phyloP scores from a whole-genome alignment of 805 yeast genomes.

The Lipomyces sp. region DNA sequence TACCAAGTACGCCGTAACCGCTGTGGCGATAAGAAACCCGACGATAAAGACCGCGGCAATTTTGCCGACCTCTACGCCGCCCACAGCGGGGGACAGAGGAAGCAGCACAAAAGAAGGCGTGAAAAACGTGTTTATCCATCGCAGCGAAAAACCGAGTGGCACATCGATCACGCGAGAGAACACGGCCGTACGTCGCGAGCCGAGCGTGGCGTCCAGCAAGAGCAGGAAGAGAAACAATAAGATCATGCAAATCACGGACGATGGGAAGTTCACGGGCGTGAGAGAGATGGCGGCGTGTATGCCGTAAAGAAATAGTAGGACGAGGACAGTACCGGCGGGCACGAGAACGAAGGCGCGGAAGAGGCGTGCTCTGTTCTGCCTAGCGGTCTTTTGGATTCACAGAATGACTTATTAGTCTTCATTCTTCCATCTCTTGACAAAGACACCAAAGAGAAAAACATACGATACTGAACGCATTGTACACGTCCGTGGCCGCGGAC shows the following conservation, averaged over 20 bases:
- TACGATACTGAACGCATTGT: slow-evolving; percentile 35
- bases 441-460: slow-evolving; percentile 30
- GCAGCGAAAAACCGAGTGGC: slow-evolving; percentile 63
- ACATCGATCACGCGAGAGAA: slow-evolving; percentile 41
- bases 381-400: slow-evolving; percentile 6
- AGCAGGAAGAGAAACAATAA: slow-evolving; percentile 50
- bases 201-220: slow-evolving; percentile 40
- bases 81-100: slow-evolving; percentile 63
- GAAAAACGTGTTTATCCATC: slow-evolving; percentile 78
- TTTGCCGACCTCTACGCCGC: slow-evolving; percentile 64
- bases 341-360: slow-evolving; percentile 47
- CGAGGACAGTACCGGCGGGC: slow-evolving; percentile 48
- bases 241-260: slow-evolving; percentile 70
- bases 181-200: slow-evolving; percentile 34
- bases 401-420: background rate
- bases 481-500: slow-evolving; percentile 37
- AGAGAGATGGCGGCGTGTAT: slow-evolving; percentile 47
- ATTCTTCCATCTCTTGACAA: too few species aligned
- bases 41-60: slow-evolving; percentile 70
- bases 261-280: slow-evolving; percentile 57
- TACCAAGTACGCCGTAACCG: slow-evolving; percentile 50
- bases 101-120: slow-evolving; percentile 72
- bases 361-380: slow-evolving; percentile 27
- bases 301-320: slow-evolving; percentile 52
- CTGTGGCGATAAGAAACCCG: slow-evolving; percentile 57